Percentiles rank a stretch among this genome's conserved stretches.
Evolutionary conservation across 2,329 filamentous ascomycete genomes (phyloP).

Genomic region (Rutstroemia sp.): DNA sequence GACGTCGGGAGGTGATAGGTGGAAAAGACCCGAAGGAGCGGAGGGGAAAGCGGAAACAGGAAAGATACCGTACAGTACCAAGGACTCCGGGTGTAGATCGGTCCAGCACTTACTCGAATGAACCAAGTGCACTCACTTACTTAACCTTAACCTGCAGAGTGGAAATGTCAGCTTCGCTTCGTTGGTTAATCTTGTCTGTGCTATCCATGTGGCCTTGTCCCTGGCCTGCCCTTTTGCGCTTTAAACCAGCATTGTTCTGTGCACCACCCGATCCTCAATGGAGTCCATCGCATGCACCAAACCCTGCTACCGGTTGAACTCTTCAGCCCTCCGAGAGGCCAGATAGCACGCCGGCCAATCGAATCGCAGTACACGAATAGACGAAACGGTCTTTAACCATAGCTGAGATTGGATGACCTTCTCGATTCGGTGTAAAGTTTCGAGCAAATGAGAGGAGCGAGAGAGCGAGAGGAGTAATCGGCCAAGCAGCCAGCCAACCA

Average conservation of each 20-base stretch:
- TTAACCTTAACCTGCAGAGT: neutral
- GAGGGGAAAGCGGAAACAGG: too few relatives aligned
- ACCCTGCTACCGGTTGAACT: constrained; percentile 6
- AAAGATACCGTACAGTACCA: too few relatives aligned
- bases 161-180: neutral
- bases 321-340: constrained; percentile 5
- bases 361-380: constrained; percentile 4
- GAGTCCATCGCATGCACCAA: constrained; percentile 1
- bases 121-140: neutral
- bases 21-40: neutral
- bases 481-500: too few relatives aligned
- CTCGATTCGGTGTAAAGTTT: neutral
- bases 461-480: neutral
- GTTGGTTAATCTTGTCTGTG: constrained; percentile 3
- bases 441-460: too few relatives aligned
- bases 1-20: too few relatives aligned
- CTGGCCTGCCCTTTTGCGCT: neutral
- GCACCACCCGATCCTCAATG: constrained; percentile 1
- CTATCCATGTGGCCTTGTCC: constrained; percentile 2
- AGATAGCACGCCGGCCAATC: constrained; percentile 6
- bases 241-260: constrained; percentile 3
- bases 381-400: constrained; percentile 8
- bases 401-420: constrained; percentile 10
- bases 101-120: neutral
- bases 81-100: neutral